Conservation (phyloP, 164 flowering plant genomes). For the Vitis cinerea region DNA sequence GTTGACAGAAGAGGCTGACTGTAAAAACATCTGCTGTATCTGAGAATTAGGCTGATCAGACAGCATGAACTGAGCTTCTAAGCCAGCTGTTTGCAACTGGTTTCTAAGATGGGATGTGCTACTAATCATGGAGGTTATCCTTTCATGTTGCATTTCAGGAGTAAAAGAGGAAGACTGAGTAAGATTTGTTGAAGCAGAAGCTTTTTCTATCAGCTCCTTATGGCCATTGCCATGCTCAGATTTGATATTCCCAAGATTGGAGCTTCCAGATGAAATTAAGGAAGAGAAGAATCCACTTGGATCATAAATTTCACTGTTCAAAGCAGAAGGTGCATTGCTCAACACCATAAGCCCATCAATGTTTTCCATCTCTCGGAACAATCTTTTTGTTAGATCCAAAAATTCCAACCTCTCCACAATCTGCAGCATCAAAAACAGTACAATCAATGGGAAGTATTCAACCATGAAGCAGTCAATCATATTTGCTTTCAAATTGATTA, state of each 20-base stretch:
- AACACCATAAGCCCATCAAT: slow-evolving; percentile 15
- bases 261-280: slow-evolving; percentile 23
- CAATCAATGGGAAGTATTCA: slow-evolving; percentile 6
- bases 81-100: slow-evolving; percentile 14
- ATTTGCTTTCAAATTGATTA: neutral
- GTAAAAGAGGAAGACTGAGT: slow-evolving; percentile 16
- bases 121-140: slow-evolving; percentile 4
- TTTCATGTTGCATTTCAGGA: slow-evolving; percentile 14
- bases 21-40: slow-evolving; percentile 15
- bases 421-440: slow-evolving; percentile 35
- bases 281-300: slow-evolving; percentile 36
- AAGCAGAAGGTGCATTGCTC: slow-evolving; percentile 21
- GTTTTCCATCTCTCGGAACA: slow-evolving; percentile 34
- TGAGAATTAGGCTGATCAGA: slow-evolving; percentile 19
- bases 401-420: slow-evolving; percentile 52
- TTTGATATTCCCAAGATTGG: slow-evolving; percentile 22
- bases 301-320: slow-evolving; percentile 22
- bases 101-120: slow-evolving; percentile 3
- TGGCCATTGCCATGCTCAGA: slow-evolving; percentile 12
- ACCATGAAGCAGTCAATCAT: neutral
- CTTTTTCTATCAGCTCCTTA: slow-evolving; percentile 22
- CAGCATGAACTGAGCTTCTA: slow-evolving; percentile 9
- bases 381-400: slow-evolving; percentile 41
- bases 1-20: slow-evolving; percentile 16
- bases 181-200: slow-evolving; percentile 12